Percentiles rank a stretch among this genome's conserved stretches.
These are phyloP conservation scores for Mycosphaerella arachidis DNA, from an alignment of 2,329 filamentous ascomycete genomes.

Conservation along the genomic window DNA sequence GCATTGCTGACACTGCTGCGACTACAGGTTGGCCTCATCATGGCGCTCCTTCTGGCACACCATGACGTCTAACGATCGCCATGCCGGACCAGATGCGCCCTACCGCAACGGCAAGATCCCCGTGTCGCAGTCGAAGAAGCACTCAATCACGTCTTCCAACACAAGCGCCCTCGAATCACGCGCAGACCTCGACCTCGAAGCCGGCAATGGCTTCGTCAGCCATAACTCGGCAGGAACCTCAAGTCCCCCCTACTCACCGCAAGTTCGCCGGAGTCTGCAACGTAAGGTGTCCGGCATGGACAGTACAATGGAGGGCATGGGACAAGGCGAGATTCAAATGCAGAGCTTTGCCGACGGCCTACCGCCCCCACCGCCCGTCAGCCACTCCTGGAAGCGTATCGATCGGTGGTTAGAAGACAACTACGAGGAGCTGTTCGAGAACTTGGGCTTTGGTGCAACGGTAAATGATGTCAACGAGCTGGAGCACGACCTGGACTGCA, in stretches of 20 bases:
- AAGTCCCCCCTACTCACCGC: conserved; percentile 79
- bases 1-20: conserved; percentile 6
- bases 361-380: conserved; percentile 80
- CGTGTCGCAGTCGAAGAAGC: conserved; percentile 74
- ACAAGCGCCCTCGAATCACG: conserved; percentile 83
- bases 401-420: conserved; percentile 92
- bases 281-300: conserved; percentile 40
- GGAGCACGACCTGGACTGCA: conserved; percentile 92
- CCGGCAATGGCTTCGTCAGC: conserved; percentile 58
- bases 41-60: conserved; percentile 93
- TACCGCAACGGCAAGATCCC: conserved; percentile 86
- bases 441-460: conserved; percentile 87
- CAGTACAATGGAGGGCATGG: conserved; percentile 63
- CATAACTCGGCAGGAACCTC: conserved; percentile 54
- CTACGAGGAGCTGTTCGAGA: conserved; percentile 90
- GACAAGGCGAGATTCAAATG: conserved; percentile 85
- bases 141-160: conserved; percentile 71
- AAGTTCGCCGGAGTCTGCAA: conserved; percentile 65
- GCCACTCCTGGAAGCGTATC: conserved; percentile 90
- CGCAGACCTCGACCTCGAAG: conserved; percentile 66
- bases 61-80: conserved; percentile 69
- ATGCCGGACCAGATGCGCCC: conserved; percentile 88
- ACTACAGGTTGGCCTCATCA: conserved; percentile 54
- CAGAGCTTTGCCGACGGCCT: conserved; percentile 90
- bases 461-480: conserved; percentile 94